Evolutionary conservation across 129 eudicot genomes (phyloP).

Genomic region (Erigeron canadensis): DNA sequence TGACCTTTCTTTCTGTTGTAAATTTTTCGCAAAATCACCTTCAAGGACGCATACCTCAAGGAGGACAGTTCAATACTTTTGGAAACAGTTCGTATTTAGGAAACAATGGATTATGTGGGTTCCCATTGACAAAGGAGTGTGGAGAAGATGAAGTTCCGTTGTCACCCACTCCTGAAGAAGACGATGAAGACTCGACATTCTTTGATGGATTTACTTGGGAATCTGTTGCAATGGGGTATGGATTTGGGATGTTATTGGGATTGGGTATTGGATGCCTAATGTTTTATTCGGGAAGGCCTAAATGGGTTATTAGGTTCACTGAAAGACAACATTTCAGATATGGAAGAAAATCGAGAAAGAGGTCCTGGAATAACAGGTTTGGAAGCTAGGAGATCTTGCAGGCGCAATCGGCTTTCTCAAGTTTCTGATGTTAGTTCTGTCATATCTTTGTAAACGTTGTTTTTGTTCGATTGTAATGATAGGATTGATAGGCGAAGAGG

Average conservation of each 20-base stretch:
- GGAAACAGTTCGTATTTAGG: conserved; percentile 22
- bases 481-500: no score
- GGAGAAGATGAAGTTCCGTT: conserved; percentile 2
- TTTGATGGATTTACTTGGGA: conserved; percentile 38
- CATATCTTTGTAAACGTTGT: no score
- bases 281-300: conserved; percentile 35
- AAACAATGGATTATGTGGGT: conserved; percentile 39
- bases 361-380: no score
- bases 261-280: conserved; percentile 26
- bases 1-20: conserved; percentile 24
- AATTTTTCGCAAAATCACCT: conserved; percentile 38
- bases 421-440: not conserved
- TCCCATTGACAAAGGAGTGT: conserved; percentile 35
- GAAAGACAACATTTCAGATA: conserved; percentile 28
- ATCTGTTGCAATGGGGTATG: conserved; percentile 37
- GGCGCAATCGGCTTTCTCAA: conserved; percentile 2
- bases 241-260: conserved; percentile 37
- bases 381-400: not conserved
- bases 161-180: conserved; percentile 5
- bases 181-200: conserved; percentile 22
- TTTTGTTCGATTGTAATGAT: no score
- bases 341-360: conserved; percentile 8
- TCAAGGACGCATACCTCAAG: conserved; percentile 38
- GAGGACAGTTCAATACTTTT: conserved; percentile 37
- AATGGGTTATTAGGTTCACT: conserved; percentile 30